phyloP scores from a whole-genome alignment of 106 monocot genomes.

The Iris macrosiphon region DNA sequence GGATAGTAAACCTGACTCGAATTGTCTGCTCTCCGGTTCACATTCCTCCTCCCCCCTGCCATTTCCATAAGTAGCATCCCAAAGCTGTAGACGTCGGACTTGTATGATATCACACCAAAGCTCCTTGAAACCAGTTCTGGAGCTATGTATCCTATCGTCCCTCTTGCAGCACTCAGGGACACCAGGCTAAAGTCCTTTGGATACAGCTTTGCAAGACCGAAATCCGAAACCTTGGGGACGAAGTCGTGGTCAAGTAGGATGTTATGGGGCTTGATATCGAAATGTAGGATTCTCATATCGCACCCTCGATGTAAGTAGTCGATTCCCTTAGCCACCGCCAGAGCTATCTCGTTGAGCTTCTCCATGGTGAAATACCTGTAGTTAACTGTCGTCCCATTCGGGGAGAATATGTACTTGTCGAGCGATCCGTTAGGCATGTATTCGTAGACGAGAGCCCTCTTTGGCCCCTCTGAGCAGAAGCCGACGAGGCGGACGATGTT shows the following conservation, averaged over 20 bases:
- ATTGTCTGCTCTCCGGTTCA: neutral
- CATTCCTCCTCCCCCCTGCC: slow-evolving; percentile 11
- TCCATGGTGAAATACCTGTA: slow-evolving; percentile 4
- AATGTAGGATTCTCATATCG: slow-evolving; percentile 20
- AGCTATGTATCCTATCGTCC: slow-evolving; percentile 23
- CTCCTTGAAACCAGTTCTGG: slow-evolving; percentile 14
- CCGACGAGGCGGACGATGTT: slow-evolving; percentile 32
- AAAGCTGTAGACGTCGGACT: slow-evolving; percentile 13
- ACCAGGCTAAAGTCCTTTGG: slow-evolving; percentile 8
- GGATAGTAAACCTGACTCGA: slow-evolving; percentile 15
- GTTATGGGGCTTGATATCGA: slow-evolving; percentile 29
- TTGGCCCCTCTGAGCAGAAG: slow-evolving; percentile 37
- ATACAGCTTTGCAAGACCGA: slow-evolving; percentile 20
- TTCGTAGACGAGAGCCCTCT: slow-evolving; percentile 34
- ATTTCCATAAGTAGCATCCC: slow-evolving; percentile 20
- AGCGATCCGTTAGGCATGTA: slow-evolving; percentile 45
- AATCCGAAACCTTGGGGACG: slow-evolving; percentile 18
- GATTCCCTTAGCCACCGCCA: slow-evolving; percentile 12
- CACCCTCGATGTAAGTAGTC: slow-evolving; percentile 23
- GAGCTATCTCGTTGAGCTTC: slow-evolving; percentile 8
- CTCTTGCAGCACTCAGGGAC: slow-evolving; percentile 11
- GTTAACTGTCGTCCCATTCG: neutral
- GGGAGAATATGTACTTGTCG: slow-evolving; percentile 30
- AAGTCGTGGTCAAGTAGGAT: slow-evolving; percentile 14
- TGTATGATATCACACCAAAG: slow-evolving; percentile 16